These are phyloP conservation scores for Eimeria maxima DNA, from an alignment of 169 alveolate genomes.

Conservation along the genomic window DNA sequence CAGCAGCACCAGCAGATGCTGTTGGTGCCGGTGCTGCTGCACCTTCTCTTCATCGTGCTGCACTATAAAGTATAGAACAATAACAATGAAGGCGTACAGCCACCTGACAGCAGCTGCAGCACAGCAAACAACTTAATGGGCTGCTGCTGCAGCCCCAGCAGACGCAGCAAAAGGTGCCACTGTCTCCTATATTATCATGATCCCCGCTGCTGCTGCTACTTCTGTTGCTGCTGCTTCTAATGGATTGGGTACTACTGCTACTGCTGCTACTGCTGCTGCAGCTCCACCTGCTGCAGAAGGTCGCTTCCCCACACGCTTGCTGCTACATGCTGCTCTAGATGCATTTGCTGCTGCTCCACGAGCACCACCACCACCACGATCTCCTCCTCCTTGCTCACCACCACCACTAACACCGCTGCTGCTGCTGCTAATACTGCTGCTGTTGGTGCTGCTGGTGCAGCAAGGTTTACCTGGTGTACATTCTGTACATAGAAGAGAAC, in stretches of 20 bases:
- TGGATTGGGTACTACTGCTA: neutral
- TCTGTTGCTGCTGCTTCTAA: conserved; percentile 27
- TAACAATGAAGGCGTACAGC: conserved; percentile 57
- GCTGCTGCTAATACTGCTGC: conserved; percentile 17
- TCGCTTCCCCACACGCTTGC: conserved; percentile 3
- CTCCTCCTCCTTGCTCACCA: neutral
- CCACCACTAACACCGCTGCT: neutral
- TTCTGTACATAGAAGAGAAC: neutral
- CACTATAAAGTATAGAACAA: neutral
- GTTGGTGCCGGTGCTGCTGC: conserved; percentile 12
- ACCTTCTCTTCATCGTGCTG: neutral
- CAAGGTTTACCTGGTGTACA: conserved; percentile 6
- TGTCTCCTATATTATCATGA: neutral
- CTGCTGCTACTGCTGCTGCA: conserved; percentile 27
- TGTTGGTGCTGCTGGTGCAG: conserved; percentile 24
- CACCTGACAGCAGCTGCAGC: conserved; percentile 65
- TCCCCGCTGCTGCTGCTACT: conserved; percentile 14
- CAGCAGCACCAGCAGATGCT: neutral
- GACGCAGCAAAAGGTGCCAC: conserved; percentile 51
- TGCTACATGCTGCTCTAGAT: neutral
- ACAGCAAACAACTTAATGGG: conserved; percentile 54
- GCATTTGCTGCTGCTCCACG: too few species aligned
- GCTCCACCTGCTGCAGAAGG: conserved; percentile 33
- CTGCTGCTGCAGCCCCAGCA: neutral
- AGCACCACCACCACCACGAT: neutral